Percentiles rank a stretch among this genome's conserved stretches.
Conservation (phyloP, 2,329 filamentous ascomycete genomes). For the Trichoderma arundinaceum region DNA sequence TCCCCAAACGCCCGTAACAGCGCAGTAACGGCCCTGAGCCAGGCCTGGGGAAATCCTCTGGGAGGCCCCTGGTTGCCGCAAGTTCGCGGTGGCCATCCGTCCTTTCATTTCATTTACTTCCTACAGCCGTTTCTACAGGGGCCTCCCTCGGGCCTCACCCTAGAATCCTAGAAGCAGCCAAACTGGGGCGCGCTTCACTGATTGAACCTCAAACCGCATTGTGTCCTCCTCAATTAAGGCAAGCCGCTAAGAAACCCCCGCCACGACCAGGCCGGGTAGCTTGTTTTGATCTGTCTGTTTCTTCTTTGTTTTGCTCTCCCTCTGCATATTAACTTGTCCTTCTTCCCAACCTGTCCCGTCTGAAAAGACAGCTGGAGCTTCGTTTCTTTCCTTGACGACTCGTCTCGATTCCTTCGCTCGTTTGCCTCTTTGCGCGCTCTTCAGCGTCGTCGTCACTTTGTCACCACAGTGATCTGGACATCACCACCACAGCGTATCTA, state of each 20-base stretch:
- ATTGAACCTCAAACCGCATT: slow-evolving; percentile 1
- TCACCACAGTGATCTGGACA: slow-evolving; percentile 6
- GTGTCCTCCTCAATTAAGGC: slow-evolving; percentile 22
- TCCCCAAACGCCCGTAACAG: too few relatives aligned
- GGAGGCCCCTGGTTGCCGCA: slow-evolving; percentile 25
- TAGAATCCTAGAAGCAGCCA: slow-evolving; percentile 11
- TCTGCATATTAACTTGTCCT: slow-evolving; percentile 16
- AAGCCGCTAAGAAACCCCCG: slow-evolving; percentile 19
- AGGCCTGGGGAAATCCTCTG: background rate
- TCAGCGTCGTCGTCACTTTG: slow-evolving; percentile 10
- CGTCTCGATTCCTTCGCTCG: slow-evolving; percentile 13
- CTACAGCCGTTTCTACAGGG: slow-evolving; percentile 27
- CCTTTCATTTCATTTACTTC: slow-evolving; percentile 30
- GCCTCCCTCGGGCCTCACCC: background rate
- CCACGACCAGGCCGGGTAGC: background rate
- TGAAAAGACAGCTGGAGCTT: slow-evolving; percentile 4
- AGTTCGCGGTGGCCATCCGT: slow-evolving; percentile 18
- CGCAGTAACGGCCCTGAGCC: slow-evolving; percentile 9
- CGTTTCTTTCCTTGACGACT: slow-evolving; percentile 22
- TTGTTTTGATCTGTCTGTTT: slow-evolving; percentile 30
- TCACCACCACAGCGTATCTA: background rate
- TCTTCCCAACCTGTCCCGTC: slow-evolving; percentile 27
- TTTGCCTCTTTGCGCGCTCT: slow-evolving; percentile 7
- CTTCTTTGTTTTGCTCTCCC: slow-evolving; percentile 3
- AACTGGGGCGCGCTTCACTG: slow-evolving; percentile 27